A percentile compares a stretch with the other conserved stretches of the same genome.
These are phyloP conservation scores for Solanum verrucosum DNA, from an alignment of 257 asterid species.

Conservation along the genomic window DNA sequence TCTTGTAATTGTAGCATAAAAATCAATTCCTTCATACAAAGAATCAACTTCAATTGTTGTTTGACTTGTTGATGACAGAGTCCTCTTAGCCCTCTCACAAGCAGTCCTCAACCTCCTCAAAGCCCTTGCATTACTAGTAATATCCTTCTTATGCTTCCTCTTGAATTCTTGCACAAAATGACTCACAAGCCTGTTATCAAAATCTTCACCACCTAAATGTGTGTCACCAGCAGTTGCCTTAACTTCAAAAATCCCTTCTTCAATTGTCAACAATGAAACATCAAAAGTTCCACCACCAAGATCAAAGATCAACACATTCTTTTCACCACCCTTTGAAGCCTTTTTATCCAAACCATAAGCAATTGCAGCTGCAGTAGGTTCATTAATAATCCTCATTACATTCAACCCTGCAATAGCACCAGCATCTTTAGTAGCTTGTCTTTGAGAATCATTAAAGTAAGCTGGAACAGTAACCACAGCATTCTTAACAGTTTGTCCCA, in stretches of 20 bases:
- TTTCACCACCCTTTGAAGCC: neutral
- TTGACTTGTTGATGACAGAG: neutral
- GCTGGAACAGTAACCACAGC: neutral
- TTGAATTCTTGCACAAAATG: constrained; percentile 7
- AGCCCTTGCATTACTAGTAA: neutral
- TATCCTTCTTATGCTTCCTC: constrained; percentile 8
- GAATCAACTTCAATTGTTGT: neutral
- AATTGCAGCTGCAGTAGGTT: constrained; percentile 4
- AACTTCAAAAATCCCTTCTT: neutral
- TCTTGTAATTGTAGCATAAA: constrained; percentile 4
- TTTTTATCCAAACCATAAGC: constrained; percentile 4
- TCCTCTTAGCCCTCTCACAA: neutral
- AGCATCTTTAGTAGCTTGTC: neutral
- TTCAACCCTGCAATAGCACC: neutral
- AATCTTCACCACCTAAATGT: neutral
- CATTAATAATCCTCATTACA: neutral
- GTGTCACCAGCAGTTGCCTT: neutral
- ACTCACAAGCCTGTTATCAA: neutral
- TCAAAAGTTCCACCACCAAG: constrained; percentile 1
- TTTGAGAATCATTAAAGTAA: neutral
- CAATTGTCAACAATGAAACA: constrained; percentile 6
- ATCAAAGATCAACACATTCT: neutral
- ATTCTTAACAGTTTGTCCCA: neutral
- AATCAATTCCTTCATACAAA: constrained; percentile 2
- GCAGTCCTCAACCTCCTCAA: neutral